A percentile compares a stretch with the other conserved stretches of the same genome.
Conservation (phyloP, 371 early-diverging fungal genomes). For the Mortierella sp. region DNA sequence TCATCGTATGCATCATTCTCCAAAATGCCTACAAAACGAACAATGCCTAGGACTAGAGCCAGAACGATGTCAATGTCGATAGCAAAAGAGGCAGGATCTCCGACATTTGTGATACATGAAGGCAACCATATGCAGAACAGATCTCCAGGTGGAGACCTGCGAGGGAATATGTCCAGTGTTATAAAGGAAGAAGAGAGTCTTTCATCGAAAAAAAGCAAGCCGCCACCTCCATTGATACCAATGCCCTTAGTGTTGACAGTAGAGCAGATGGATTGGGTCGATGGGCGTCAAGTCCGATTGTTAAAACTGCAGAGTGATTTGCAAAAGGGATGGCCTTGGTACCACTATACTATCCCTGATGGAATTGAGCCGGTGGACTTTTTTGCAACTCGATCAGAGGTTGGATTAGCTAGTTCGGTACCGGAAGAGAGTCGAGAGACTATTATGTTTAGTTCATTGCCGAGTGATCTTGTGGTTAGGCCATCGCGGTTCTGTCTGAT, state of each 20-base stretch:
- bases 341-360: slow-evolving; percentile 37
- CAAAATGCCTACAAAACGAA: slow-evolving; percentile 18
- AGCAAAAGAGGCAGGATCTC: slow-evolving; percentile 9
- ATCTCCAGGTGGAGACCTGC: not conserved
- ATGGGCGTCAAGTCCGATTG: slow-evolving; percentile 16
- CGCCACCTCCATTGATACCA: slow-evolving; percentile 6
- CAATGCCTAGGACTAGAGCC: slow-evolving; percentile 23
- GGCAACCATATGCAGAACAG: not conserved
- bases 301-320: slow-evolving; percentile 25
- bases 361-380: slow-evolving; percentile 54
- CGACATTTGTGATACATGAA: slow-evolving; percentile 30
- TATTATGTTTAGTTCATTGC: slow-evolving; percentile 14
- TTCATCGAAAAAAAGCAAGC: not conserved
- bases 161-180: not conserved
- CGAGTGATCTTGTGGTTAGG: slow-evolving; percentile 12
- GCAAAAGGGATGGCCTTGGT: slow-evolving; percentile 52
- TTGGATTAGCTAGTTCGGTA: not conserved
- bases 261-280: slow-evolving; percentile 51
- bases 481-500: slow-evolving; percentile 30
- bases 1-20: slow-evolving; percentile 23
- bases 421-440: not conserved
- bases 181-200: not conserved
- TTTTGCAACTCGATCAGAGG: slow-evolving; percentile 12
- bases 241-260: slow-evolving; percentile 40
- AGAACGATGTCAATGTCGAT: slow-evolving; percentile 40